Evolutionary conservation across 345 rosid species (phyloP).

Genomic region (Arabidopsis suecica): DNA sequence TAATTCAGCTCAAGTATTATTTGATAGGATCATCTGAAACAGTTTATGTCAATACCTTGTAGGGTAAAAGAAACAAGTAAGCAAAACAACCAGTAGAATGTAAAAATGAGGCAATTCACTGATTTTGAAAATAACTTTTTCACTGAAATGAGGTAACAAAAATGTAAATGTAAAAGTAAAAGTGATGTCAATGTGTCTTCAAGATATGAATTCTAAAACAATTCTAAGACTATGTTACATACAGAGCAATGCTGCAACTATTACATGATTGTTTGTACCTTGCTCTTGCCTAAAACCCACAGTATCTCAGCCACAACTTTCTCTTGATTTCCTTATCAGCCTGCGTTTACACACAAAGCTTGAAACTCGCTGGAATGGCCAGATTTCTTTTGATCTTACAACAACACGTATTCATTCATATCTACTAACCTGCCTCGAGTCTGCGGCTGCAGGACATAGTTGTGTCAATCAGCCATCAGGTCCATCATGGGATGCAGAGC

Average conservation of each 20-base stretch:
- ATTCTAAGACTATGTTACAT: conserved; percentile 76
- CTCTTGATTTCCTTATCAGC: conserved; percentile 55
- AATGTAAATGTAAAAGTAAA: conserved; percentile 38
- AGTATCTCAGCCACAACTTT: conserved; percentile 77
- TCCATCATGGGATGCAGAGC: conserved; percentile 43
- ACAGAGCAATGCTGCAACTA: conserved; percentile 71
- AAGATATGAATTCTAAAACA: conserved; percentile 74
- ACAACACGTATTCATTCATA: conserved; percentile 48
- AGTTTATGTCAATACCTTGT: conserved; percentile 5
- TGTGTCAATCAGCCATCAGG: conserved; percentile 46
- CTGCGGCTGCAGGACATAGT: conserved; percentile 49
- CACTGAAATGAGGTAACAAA: conserved; percentile 40
- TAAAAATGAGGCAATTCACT: neutral
- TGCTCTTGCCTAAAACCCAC: conserved; percentile 65
- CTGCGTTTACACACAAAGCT: conserved; percentile 57
- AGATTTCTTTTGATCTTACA: conserved; percentile 55
- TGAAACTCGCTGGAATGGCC: conserved; percentile 49
- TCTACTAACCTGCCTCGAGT: conserved; percentile 51
- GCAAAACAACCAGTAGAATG: conserved; percentile 1
- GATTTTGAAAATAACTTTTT: conserved; percentile 16
- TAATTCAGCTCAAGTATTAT: conserved; percentile 1
- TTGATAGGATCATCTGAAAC: conserved; percentile 9
- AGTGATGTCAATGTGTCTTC: conserved; percentile 72
- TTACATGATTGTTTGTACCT: conserved; percentile 67
- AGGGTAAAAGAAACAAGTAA: neutral